A percentile compares a stretch with the other conserved stretches of the same genome.
Evolutionary conservation across 2,329 filamentous ascomycete species (phyloP).

Genomic region (Pseudopithomyces maydicus): DNA sequence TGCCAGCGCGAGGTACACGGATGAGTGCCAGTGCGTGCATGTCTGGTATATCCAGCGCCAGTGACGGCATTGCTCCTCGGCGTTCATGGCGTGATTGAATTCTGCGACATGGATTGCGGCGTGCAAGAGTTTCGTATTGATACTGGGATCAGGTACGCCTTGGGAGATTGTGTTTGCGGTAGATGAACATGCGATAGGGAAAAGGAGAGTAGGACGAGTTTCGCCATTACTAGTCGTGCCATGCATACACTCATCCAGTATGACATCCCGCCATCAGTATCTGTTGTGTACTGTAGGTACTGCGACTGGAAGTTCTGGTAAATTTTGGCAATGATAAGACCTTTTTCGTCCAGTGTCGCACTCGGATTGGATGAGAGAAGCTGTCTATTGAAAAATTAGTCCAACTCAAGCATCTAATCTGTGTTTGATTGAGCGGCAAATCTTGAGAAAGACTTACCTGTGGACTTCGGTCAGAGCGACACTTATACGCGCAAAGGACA

Average conservation of each 20-base stretch:
- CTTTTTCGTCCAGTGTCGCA: constrained; percentile 48
- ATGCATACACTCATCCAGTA: constrained; percentile 50
- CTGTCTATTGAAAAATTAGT: constrained; percentile 11
- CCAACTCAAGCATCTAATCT: neutral
- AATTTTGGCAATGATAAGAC: constrained; percentile 53
- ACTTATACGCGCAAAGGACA: constrained; percentile 50
- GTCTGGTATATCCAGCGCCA: constrained; percentile 27
- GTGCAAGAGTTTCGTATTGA: constrained; percentile 54
- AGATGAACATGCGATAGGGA: constrained; percentile 28
- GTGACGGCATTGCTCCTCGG: constrained; percentile 14
- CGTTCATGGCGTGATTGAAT: constrained; percentile 23
- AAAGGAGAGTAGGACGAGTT: constrained; percentile 51
- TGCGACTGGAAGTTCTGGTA: constrained; percentile 50
- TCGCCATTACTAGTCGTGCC: constrained; percentile 57
- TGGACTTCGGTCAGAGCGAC: constrained; percentile 45
- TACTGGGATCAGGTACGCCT: constrained; percentile 36
- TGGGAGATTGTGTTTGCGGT: too few species aligned
- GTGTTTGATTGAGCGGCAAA: too few species aligned
- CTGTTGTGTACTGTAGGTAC: constrained; percentile 49
- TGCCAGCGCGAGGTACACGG: constrained; percentile 22
- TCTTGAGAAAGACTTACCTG: constrained; percentile 15
- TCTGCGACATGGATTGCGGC: constrained; percentile 62
- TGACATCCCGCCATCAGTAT: constrained; percentile 28
- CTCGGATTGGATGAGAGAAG: constrained; percentile 39
- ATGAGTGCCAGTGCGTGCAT: constrained; percentile 25